These are phyloP conservation scores for Talaromyces sp. DNA, from an alignment of 2,329 filamentous ascomycete species.

Conservation along the genomic window DNA sequence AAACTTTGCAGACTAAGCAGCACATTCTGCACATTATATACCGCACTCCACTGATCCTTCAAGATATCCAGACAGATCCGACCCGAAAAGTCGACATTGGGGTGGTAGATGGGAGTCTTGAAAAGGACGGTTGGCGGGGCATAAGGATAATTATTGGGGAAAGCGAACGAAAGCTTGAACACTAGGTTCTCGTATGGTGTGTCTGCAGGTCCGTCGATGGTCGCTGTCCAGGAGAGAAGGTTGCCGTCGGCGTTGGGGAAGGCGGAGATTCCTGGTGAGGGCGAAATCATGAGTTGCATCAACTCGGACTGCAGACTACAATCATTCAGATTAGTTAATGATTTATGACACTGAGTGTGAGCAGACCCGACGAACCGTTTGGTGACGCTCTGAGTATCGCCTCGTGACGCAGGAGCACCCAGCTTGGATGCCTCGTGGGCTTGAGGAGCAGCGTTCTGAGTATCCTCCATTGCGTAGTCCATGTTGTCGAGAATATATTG, in stretches of 20 bases:
- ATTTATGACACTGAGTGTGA: not conserved
- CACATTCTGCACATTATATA: slow-evolving; percentile 94
- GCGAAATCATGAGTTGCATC: slow-evolving; percentile 97
- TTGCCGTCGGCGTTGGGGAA: slow-evolving; percentile 90
- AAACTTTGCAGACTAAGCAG: slow-evolving; percentile 91
- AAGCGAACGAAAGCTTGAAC: slow-evolving; percentile 89
- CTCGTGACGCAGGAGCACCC: slow-evolving; percentile 53
- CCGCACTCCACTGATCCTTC: slow-evolving; percentile 98
- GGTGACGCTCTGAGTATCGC: slow-evolving; percentile 71
- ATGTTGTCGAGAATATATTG: slow-evolving; percentile 34
- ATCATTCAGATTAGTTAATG: not conserved
- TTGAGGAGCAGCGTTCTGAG: slow-evolving; percentile 67
- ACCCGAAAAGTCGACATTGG: slow-evolving; percentile 96
- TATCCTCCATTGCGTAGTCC: slow-evolving; percentile 60
- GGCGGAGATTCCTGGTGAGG: slow-evolving; percentile 88
- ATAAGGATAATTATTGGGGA: slow-evolving; percentile 92
- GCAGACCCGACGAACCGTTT: slow-evolving; percentile 60
- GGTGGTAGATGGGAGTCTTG: slow-evolving; percentile 98
- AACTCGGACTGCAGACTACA: slow-evolving; percentile 89
- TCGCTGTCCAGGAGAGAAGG: slow-evolving; percentile 88
- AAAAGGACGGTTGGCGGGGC: slow-evolving; percentile 87
- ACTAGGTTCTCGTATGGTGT: slow-evolving; percentile 86
- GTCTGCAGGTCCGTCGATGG: slow-evolving; percentile 84
- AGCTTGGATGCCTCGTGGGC: slow-evolving; percentile 63
- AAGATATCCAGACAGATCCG: slow-evolving; percentile 97